Base-by-base conservation (phyloP, 805 yeast genomes). In the Cyberlindnera mississippiensis region DNA sequence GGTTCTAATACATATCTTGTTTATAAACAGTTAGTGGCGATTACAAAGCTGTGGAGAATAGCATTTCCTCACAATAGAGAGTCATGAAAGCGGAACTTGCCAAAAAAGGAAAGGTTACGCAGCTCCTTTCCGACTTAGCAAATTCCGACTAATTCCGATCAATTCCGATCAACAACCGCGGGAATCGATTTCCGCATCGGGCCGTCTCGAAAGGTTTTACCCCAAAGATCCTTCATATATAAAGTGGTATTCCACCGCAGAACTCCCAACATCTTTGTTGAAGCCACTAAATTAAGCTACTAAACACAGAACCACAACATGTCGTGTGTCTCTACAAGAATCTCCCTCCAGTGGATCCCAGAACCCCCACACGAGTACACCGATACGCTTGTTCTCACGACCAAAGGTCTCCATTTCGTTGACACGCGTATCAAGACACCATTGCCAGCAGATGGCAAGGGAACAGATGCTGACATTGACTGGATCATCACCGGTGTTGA, bases 291-390 rank as follows among this genome's bases (percentile, higher is more conserved):
- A n/a, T n/a, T n/a, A n/a, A n/a, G n/a, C n/a, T n/a, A n/a, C n/a
- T n/a, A n/a, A 9, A 20, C 24, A 20, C 9, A 20, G 24, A 20
- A 20, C 4, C 7, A 30, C 15, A 37, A 53, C n/a, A n/a, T 53
- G 57, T 40, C 57, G 9, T 45, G 45, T 18, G 56, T 45, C 2
- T 73, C 80, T 0, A 69, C 71, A 2, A 63, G 84, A 57, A 47
- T 73, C 10, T 67, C 75, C 11, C 63, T 78, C n/a, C 74, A 71
- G 57, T 77, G 82, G 82, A 64, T 64, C 19, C 71, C 75, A 0
- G 61, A 54, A 1, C 52, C 46, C 7, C 62, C 73, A 5, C 49
- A 51, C 4, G 84, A 78, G 45, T 52, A 53, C 27, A 69, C 82
- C 8, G 52, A 59, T 34, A 78, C 83, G 0, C 47, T 76, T 52